Base-by-base conservation (phyloP, 352 stramenopile species). In the Phytopythium aichiense region DNA sequence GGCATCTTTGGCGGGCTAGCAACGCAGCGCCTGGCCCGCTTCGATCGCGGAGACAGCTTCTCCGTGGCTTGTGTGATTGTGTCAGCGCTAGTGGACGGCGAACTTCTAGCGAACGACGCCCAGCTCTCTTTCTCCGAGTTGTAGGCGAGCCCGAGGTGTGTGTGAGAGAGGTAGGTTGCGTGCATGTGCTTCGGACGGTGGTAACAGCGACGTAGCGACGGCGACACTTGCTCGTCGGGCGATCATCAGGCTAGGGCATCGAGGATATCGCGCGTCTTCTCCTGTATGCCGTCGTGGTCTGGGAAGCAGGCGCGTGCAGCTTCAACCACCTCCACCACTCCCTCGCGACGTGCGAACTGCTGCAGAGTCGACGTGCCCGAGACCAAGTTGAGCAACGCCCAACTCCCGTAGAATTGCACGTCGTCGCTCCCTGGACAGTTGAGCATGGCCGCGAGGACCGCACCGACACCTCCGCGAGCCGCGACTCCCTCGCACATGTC, bases 301-400 rank as follows among this genome's bases (percentile, higher is more conserved):
- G 84, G 66, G 66, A 97, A 96, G 30, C 88, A 94, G 18, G 80
- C 86, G 58, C 92, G 73, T 0, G 89, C 84, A 20, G 87, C 77
- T 53, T 97, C 77, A 11, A 84, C 76, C 13, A 97, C 89, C 65
- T 96, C 85, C 18, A 86, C 73, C 4, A 92, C 89, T 2, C 84
- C 81, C 63, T 91, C 84, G 51, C 60, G 76, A 15, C 72, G 72
- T 9, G 79, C 84, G 70, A 89, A 92, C 12, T 72, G 58, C 61
- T 78, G 77, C 13, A 92, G 65, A 18, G 69, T 60, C 1, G 72
- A 54, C 0, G 79, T 77, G 0, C 81, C 84, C 0, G 77, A 79
- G 0, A 92, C 68, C 49, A 91, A 48, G 51, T 92, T 92, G 33
- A 92, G 64, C n/a, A 92, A 46, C 0, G 83, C 71, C 83, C 83